Conservation (phyloP, 768 basidiomycete genomes). For the Serendipita sp. region DNA sequence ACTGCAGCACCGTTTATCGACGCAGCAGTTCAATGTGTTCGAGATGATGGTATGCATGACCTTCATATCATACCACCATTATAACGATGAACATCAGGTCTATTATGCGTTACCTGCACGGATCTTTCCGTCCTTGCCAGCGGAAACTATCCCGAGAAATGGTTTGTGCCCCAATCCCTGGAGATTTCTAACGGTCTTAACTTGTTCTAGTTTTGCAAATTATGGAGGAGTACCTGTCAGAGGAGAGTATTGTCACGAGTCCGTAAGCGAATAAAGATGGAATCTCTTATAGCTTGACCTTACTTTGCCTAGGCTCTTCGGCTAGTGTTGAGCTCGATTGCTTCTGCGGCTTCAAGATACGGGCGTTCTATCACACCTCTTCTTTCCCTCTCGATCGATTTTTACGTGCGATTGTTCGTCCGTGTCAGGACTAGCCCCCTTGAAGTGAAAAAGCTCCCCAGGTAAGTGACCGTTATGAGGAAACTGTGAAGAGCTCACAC, state of each 20-base stretch:
- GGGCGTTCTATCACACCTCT: conserved; percentile 83
- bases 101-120: conserved; percentile 92
- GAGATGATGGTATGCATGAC: conserved; percentile 59
- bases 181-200: not conserved
- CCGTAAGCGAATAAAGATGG: conserved; percentile 29
- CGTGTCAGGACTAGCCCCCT: conserved; percentile 53
- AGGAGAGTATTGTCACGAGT: conserved; percentile 92
- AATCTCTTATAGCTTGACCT: not conserved
- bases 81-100: conserved; percentile 30
- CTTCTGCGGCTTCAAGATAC: conserved; percentile 78
- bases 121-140: conserved; percentile 89
- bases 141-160: conserved; percentile 91
- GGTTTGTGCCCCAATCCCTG: conserved; percentile 30
- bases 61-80: not conserved
- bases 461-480: conserved; percentile 30
- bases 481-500: not conserved
- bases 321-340: conserved; percentile 71
- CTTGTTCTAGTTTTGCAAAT: conserved; percentile 57
- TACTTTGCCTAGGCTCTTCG: conserved; percentile 51
- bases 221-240: conserved; percentile 85
- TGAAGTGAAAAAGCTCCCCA: conserved; percentile 67
- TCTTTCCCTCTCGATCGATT: conserved; percentile 86
- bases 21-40: conserved; percentile 73
- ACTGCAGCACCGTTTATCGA: conserved; percentile 96
- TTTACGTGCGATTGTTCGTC: conserved; percentile 87